phyloP scores from a whole-genome alignment of 179 eudicot species.

The Spergularia azorica region DNA sequence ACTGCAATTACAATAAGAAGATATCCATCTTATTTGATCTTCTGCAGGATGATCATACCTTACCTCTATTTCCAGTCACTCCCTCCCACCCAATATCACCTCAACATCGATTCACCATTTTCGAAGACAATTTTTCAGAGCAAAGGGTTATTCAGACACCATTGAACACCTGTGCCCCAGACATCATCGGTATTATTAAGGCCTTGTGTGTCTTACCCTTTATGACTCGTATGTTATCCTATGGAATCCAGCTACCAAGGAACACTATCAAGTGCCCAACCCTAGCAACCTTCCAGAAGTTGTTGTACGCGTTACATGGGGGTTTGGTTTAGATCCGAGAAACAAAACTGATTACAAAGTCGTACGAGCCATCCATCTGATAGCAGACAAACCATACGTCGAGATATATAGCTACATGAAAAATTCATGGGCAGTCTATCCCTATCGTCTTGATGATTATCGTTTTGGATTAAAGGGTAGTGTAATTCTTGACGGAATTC shows the following conservation, averaged over 20 bases:
- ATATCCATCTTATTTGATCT: not conserved
- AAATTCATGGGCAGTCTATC: not conserved
- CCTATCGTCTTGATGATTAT: not conserved
- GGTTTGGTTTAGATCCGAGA: not conserved
- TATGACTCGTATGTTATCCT: not conserved
- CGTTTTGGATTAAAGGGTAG: not conserved
- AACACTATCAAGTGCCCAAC: not conserved
- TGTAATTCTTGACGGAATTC: not conserved
- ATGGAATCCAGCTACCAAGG: not conserved
- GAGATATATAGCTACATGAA: not conserved
- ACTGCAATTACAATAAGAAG: not conserved
- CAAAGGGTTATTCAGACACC: not conserved
- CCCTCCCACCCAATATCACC: too few relatives aligned
- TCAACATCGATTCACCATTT: not conserved
- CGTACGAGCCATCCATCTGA: not conserved
- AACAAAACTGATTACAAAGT: not conserved
- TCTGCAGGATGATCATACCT: not conserved
- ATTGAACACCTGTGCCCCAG: not conserved
- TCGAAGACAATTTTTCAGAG: not conserved
- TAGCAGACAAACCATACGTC: not conserved
- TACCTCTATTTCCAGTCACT: not conserved
- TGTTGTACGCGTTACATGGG: not conserved
- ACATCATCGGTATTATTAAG: not conserved
- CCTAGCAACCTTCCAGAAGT: not conserved
- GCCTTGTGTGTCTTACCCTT: not conserved